phyloP scores from a whole-genome alignment of 2,329 filamentous ascomycete genomes.

The Pseudocercospora ulei region DNA sequence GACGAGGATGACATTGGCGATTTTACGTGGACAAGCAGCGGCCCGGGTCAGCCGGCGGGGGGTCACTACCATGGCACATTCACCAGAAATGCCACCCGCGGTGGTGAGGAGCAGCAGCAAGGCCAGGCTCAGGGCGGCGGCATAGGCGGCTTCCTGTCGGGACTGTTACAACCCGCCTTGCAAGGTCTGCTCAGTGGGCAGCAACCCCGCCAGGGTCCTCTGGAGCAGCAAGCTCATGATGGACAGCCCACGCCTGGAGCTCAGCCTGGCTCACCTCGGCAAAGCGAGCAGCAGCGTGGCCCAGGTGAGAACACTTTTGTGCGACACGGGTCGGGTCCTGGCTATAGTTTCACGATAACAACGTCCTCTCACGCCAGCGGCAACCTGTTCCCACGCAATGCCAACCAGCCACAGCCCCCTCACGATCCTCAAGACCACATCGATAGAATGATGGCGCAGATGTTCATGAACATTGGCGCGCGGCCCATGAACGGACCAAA shows the following conservation, averaged over 20 bases:
- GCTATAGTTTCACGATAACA: constrained; percentile 30
- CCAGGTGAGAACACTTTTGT: constrained; percentile 12
- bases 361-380: constrained; percentile 23
- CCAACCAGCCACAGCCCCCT: constrained; percentile 42
- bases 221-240: constrained; percentile 18
- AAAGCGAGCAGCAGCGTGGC: constrained; percentile 14
- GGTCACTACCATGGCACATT: constrained; percentile 33
- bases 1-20: constrained; percentile 40
- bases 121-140: constrained; percentile 17
- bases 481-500: constrained; percentile 12
- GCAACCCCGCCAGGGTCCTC: constrained; percentile 14
- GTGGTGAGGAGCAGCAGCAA: constrained; percentile 13
- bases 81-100: constrained; percentile 35
- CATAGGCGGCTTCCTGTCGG: constrained; percentile 38
- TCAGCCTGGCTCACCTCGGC: constrained; percentile 14
- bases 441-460: constrained; percentile 30
- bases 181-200: constrained; percentile 21
- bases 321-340: constrained; percentile 24
- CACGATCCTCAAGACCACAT: constrained; percentile 32
- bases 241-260: constrained; percentile 9
- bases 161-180: constrained; percentile 22
- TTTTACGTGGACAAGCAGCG: constrained; percentile 29
- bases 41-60: constrained; percentile 26
- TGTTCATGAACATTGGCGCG: constrained; percentile 31
- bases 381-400: constrained; percentile 44